phyloP scores from a whole-genome alignment of 208 protist genomes.

The Leishmania mexicana region DNA sequence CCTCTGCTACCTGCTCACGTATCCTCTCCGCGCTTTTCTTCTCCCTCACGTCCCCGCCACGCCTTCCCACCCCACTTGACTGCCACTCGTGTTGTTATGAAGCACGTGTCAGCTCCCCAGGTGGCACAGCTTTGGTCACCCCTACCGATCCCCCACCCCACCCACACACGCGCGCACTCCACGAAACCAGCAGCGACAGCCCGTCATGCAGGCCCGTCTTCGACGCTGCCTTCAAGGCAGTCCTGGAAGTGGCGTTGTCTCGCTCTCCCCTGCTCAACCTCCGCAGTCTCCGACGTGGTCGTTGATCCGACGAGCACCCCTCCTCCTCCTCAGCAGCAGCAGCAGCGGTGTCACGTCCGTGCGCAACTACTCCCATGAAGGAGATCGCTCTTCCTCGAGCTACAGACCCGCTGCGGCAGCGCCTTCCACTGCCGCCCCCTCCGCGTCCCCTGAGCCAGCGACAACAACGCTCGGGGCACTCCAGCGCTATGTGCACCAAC shows the following conservation, averaged over 20 bases:
- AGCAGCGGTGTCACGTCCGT: not conserved
- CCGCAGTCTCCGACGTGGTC: not conserved
- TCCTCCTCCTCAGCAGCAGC: not conserved
- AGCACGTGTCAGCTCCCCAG: not conserved
- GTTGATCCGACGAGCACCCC: not conserved
- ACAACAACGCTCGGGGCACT: conserved; percentile 18
- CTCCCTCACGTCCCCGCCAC: not conserved
- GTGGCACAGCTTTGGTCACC: not conserved
- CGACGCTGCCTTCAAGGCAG: not conserved
- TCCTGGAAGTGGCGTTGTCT: not conserved
- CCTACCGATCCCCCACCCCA: not conserved
- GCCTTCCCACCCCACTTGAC: not conserved
- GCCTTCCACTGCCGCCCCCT: not conserved
- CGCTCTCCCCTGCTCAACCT: not conserved
- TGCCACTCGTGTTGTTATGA: not conserved
- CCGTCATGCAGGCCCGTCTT: not conserved
- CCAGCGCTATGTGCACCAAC: conserved; percentile 31
- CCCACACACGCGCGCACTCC: not conserved
- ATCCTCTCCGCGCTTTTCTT: not conserved
- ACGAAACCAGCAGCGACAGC: not conserved
- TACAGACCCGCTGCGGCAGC: not conserved
- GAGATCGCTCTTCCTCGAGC: not conserved
- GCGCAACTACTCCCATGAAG: conserved; percentile 7
- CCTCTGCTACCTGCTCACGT: not conserved
- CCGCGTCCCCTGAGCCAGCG: not conserved